Percentiles rank a stretch among this genome's conserved stretches.
Conservation (phyloP, 2,329 filamentous ascomycete species). For the Colletotrichum tofieldiae region DNA sequence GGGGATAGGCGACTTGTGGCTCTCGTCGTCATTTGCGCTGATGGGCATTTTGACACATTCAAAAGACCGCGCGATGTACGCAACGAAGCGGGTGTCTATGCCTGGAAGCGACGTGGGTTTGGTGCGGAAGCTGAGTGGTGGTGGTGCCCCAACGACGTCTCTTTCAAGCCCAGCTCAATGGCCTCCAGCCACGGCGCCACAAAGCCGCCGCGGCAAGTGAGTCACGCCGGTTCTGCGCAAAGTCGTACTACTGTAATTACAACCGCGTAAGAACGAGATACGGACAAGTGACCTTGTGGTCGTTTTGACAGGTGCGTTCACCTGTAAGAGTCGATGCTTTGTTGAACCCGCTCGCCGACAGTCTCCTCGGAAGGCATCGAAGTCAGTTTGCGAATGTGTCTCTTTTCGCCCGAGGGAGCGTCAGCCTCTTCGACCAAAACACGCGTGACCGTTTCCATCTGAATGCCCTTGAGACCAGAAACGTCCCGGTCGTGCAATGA, state of each 20-base stretch:
- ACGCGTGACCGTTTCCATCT: slow-evolving; percentile 61
- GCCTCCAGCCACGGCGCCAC: neutral
- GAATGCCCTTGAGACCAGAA: slow-evolving; percentile 50
- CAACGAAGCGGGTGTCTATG: neutral
- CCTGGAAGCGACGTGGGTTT: neutral
- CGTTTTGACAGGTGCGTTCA: neutral
- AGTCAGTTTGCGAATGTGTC: neutral
- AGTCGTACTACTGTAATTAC: neutral
- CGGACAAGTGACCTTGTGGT: neutral
- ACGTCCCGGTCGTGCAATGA: slow-evolving; percentile 14
- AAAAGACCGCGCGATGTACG: neutral
- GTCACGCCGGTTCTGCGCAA: neutral
- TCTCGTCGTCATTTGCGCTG: neutral
- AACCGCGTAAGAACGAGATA: neutral
- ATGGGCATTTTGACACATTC: neutral
- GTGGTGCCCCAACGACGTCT: neutral
- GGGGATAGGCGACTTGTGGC: neutral
- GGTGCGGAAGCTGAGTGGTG: neutral
- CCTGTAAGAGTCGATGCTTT: slow-evolving; percentile 19
- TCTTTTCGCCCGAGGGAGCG: slow-evolving; percentile 45
- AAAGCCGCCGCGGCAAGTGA: neutral
- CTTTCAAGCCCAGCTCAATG: neutral
- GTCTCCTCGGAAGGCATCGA: slow-evolving; percentile 20
- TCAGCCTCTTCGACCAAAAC: slow-evolving; percentile 59
- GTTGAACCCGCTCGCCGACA: slow-evolving; percentile 17